Evolutionary conservation across 2,329 filamentous ascomycete species (phyloP).

Genomic region (Amylocarpus encephaloides): DNA sequence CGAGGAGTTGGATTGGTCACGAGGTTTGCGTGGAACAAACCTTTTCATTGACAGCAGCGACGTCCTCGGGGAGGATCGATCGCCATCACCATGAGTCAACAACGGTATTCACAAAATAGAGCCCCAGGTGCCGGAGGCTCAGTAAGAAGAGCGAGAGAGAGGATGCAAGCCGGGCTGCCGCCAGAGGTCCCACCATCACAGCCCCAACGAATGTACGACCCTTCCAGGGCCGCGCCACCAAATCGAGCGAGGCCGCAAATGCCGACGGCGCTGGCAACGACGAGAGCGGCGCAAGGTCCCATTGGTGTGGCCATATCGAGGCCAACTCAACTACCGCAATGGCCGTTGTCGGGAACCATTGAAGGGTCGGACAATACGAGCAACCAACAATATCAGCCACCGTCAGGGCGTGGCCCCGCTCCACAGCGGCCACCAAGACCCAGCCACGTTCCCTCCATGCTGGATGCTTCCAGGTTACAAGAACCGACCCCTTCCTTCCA

Average conservation of each 20-base stretch:
- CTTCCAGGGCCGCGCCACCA: slow-evolving; percentile 12
- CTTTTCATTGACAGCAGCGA: slow-evolving; percentile 11
- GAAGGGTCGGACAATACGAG: slow-evolving; percentile 13
- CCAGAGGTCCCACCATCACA: slow-evolving; percentile 24
- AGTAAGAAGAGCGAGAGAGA: slow-evolving; percentile 49
- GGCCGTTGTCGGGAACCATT: slow-evolving; percentile 39
- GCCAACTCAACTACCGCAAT: slow-evolving; percentile 46
- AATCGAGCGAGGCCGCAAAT: slow-evolving; percentile 21
- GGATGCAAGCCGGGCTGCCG: slow-evolving; percentile 38
- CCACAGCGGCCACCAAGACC: slow-evolving; percentile 55
- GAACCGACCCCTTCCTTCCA: slow-evolving; percentile 50
- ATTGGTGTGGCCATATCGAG: slow-evolving; percentile 41
- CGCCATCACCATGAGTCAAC: slow-evolving; percentile 23
- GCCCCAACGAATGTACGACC: slow-evolving; percentile 16
- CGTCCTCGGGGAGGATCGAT: slow-evolving; percentile 1
- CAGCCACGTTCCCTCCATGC: slow-evolving; percentile 52
- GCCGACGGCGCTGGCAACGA: slow-evolving; percentile 17
- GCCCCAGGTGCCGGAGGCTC: slow-evolving; percentile 35
- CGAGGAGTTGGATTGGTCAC: slow-evolving; percentile 20
- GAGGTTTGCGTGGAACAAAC: slow-evolving; percentile 8
- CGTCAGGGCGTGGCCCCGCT: slow-evolving; percentile 43
- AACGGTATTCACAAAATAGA: slow-evolving; percentile 21
- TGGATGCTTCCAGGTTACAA: slow-evolving; percentile 50
- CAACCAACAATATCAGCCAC: slow-evolving; percentile 42
- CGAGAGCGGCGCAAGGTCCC: slow-evolving; percentile 18